phyloP scores from a whole-genome alignment of 2,329 filamentous ascomycete genomes.

The Uncinocarpus reesii region DNA sequence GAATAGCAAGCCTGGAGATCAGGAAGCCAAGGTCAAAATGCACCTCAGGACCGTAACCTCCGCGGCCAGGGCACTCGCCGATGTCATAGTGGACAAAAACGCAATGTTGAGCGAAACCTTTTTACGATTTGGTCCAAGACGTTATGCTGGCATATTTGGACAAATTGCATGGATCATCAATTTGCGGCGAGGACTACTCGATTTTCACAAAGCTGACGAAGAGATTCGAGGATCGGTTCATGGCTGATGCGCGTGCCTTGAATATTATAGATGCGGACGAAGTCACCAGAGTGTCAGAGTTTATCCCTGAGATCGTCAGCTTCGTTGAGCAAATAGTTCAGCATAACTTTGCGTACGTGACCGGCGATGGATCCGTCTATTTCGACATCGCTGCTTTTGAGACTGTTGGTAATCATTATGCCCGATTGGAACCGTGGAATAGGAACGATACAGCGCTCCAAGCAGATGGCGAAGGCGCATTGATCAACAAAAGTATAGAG shows the following conservation, averaged over 20 bases:
- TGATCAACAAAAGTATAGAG: slow-evolving; percentile 49
- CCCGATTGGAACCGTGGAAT: slow-evolving; percentile 74
- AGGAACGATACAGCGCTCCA: slow-evolving; percentile 71
- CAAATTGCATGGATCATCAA: slow-evolving; percentile 44
- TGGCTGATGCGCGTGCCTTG: slow-evolving; percentile 73
- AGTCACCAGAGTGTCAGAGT: slow-evolving; percentile 84
- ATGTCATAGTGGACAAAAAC: slow-evolving; percentile 19
- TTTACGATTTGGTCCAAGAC: slow-evolving; percentile 52
- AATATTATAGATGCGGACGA: slow-evolving; percentile 77
- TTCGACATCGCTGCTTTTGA: slow-evolving; percentile 88
- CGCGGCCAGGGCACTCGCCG: slow-evolving; percentile 40
- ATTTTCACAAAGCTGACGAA: slow-evolving; percentile 82
- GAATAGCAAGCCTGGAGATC: slow-evolving; percentile 53
- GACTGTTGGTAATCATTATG: slow-evolving; percentile 71
- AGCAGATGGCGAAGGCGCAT: slow-evolving; percentile 79
- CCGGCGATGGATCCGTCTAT: slow-evolving; percentile 74
- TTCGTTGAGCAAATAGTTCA: slow-evolving; percentile 75
- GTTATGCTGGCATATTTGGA: slow-evolving; percentile 78
- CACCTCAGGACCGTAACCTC: slow-evolving; percentile 56
- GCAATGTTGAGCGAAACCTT: slow-evolving; percentile 34
- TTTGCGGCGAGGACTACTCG: slow-evolving; percentile 52
- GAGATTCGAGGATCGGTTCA: slow-evolving; percentile 78
- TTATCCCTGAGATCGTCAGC: slow-evolving; percentile 71
- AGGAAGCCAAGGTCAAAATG: slow-evolving; percentile 83
- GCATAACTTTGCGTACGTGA: slow-evolving; percentile 74